These are phyloP conservation scores for Phascolomyces articulosus DNA, from an alignment of 371 early-diverging fungal species.

Conservation along the genomic window DNA sequence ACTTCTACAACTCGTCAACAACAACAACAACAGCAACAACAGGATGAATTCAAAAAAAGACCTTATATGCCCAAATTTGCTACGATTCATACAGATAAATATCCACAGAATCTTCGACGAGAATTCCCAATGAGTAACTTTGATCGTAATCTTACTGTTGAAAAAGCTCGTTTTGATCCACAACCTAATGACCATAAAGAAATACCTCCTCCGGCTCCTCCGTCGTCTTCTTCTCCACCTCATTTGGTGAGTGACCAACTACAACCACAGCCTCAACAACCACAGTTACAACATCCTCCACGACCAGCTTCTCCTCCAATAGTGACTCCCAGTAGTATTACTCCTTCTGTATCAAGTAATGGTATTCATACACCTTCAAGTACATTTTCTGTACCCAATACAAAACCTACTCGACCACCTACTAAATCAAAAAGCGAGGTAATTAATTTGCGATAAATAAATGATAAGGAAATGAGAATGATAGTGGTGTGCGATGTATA, in stretches of 20 bases:
- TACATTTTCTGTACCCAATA: constrained; percentile 19
- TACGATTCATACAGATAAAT: constrained; percentile 34
- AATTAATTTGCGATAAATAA: constrained; percentile 1
- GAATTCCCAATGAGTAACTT: constrained; percentile 31
- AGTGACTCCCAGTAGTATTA: constrained; percentile 13
- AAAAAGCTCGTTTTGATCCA: constrained; percentile 41
- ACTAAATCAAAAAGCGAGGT: constrained; percentile 20
- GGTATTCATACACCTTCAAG: constrained; percentile 23
- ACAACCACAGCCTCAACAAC: constrained; percentile 7
- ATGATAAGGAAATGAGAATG: not conserved
- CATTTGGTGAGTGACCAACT: not conserved
- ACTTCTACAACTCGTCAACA: not conserved
- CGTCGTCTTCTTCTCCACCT: constrained; percentile 15
- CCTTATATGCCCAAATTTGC: constrained; percentile 22
- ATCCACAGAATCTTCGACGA: constrained; percentile 24
- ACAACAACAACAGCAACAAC: not conserved
- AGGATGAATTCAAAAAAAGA: constrained; percentile 6
- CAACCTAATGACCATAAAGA: constrained; percentile 21
- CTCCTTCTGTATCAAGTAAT: constrained; percentile 19
- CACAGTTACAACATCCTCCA: not conserved
- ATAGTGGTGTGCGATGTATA: no score
- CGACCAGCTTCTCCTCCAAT: constrained; percentile 11
- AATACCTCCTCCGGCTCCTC: not conserved
- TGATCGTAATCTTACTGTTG: constrained; percentile 42
- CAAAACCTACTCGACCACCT: constrained; percentile 11